Conservation (phyloP, 2,329 filamentous ascomycete species). For the Clarireedia hainanense region DNA sequence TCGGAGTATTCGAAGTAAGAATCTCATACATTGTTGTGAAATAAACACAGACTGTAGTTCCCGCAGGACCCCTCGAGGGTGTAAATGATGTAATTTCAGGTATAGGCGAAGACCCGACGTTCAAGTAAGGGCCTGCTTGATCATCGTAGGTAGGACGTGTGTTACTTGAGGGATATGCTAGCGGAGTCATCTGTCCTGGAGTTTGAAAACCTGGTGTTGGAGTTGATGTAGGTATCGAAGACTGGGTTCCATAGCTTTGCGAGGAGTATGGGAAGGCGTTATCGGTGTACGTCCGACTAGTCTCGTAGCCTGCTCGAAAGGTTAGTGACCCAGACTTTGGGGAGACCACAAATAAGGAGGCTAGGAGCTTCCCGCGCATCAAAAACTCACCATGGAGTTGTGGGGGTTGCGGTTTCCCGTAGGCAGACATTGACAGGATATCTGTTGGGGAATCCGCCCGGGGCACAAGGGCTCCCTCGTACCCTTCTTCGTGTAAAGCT, state of each 20-base stretch:
- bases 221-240: conserved; percentile 36
- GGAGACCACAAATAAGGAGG: conserved; percentile 2
- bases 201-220: conserved; percentile 23
- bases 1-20: conserved; percentile 46
- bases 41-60: conserved; percentile 65
- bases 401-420: conserved; percentile 66
- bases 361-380: not conserved
- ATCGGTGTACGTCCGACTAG: conserved; percentile 28
- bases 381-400: conserved; percentile 73
- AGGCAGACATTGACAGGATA: conserved; percentile 68
- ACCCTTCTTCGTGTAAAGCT: conserved; percentile 30
- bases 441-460: conserved; percentile 27
- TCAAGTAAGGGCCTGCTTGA: conserved; percentile 59
- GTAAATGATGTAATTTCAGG: conserved; percentile 62
- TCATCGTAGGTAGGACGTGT: conserved; percentile 50
- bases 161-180: conserved; percentile 36
- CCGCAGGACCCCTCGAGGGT: conserved; percentile 59
- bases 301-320: conserved; percentile 24
- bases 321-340: conserved; percentile 12
- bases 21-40: conserved; percentile 71
- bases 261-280: conserved; percentile 40
- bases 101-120: conserved; percentile 48
- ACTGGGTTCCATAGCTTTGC: conserved; percentile 40
- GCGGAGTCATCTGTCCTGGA: conserved; percentile 23
- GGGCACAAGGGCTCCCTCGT: conserved; percentile 30